A percentile compares a stretch with the other conserved stretches of the same genome.
Evolutionary conservation across 768 basidiomycete genomes (phyloP).

Genomic region (Artomyces pyxidatus): DNA sequence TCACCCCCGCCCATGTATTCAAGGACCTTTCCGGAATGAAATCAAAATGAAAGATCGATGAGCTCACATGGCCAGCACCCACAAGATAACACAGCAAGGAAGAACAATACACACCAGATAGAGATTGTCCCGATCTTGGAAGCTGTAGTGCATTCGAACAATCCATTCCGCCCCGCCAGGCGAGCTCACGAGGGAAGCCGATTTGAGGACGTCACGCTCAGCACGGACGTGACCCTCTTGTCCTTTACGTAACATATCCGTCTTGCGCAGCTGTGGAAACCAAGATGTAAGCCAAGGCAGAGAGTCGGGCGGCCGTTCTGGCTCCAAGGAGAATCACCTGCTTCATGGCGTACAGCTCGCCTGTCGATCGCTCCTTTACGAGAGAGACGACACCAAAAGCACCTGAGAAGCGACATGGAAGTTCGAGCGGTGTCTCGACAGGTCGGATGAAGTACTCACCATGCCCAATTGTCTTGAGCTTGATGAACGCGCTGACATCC

Average conservation of each 20-base stretch:
- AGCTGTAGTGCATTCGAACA: conserved; percentile 86
- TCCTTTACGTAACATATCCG: conserved; percentile 91
- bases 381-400: conserved; percentile 96
- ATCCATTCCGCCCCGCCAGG: conserved; percentile 85
- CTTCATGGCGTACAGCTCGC: conserved; percentile 91
- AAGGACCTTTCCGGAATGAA: conserved; percentile 63
- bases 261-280: conserved; percentile 61
- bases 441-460: conserved; percentile 37
- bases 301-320: conserved; percentile 22
- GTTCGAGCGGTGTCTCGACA: conserved; percentile 10
- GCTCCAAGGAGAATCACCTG: conserved; percentile 44
- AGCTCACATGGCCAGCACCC: conserved; percentile 21
- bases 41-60: conserved; percentile 49
- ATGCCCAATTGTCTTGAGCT: conserved; percentile 91
- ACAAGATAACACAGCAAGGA: conserved; percentile 9
- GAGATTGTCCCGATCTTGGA: conserved; percentile 91
- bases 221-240: conserved; percentile 97
- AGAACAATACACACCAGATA: conserved; percentile 64
- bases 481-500: conserved; percentile 76
- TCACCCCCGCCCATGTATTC: conserved; percentile 97
- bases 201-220: conserved; percentile 89
- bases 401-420: conserved; percentile 37
- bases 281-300: conserved; percentile 15
- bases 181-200: conserved; percentile 73
- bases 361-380: conserved; percentile 73